These are phyloP conservation scores for Betula pendula DNA, from an alignment of 306 rosid genomes.

Conservation along the genomic window DNA sequence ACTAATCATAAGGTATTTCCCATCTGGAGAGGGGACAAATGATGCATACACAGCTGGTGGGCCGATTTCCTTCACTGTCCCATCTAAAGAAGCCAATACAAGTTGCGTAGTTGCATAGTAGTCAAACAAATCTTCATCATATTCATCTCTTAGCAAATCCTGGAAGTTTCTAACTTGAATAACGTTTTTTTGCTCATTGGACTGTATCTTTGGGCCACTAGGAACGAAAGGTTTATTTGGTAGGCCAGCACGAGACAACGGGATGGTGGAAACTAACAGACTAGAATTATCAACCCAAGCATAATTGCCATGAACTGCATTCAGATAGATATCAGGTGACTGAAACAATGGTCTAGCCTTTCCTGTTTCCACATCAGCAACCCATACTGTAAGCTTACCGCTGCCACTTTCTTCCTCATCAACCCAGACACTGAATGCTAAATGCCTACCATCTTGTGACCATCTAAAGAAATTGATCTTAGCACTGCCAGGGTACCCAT, in stretches of 20 bases:
- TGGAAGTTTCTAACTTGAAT: constrained; percentile 92
- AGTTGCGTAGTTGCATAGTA: constrained; percentile 81
- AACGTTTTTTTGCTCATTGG: constrained; percentile 70
- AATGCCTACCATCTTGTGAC: constrained; percentile 84
- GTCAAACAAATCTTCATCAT: constrained; percentile 93
- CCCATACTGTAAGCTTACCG: constrained; percentile 76
- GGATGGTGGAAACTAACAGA: constrained; percentile 84
- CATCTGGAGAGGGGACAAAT: constrained; percentile 89
- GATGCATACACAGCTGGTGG: constrained; percentile 82
- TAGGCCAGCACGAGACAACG: constrained; percentile 64
- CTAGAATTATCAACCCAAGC: constrained; percentile 80
- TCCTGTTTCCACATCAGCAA: constrained; percentile 88
- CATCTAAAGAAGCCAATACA: constrained; percentile 85
- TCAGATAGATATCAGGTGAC: constrained; percentile 57
- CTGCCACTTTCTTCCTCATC: constrained; percentile 56
- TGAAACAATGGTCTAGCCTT: constrained; percentile 77
- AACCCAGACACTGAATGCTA: constrained; percentile 75
- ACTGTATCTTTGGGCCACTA: constrained; percentile 82
- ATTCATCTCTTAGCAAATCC: constrained; percentile 93
- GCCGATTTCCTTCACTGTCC: constrained; percentile 61
- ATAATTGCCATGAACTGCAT: constrained; percentile 83
- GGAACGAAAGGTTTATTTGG: constrained; percentile 92
- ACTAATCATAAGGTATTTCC: constrained; percentile 62
- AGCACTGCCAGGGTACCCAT: constrained; percentile 80
- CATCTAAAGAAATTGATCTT: constrained; percentile 87